A percentile compares a stretch with the other conserved stretches of the same genome.
Evolutionary conservation across 345 rosid species (phyloP).

Genomic region (Acer campestre): DNA sequence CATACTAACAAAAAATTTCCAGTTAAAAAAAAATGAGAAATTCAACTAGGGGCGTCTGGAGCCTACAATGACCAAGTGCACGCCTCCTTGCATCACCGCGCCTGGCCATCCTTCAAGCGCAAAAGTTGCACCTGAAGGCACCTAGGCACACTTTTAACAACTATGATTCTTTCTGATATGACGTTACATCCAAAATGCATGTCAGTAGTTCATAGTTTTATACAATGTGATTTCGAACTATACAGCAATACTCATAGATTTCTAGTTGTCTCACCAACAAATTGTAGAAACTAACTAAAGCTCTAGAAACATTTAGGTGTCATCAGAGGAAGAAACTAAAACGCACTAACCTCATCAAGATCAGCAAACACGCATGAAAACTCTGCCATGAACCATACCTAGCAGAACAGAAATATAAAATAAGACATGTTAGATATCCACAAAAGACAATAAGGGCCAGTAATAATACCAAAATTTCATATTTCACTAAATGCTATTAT

Average conservation of each 20-base stretch:
- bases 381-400: slow-evolving; percentile 95
- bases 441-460: not conserved
- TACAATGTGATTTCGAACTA: not conserved
- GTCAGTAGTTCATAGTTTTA: not conserved
- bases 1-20: too few species aligned
- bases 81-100: too few species aligned
- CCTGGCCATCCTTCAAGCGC: too few species aligned
- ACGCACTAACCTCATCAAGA: slow-evolving; percentile 71
- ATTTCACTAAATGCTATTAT: not conserved
- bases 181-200: not conserved
- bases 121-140: too few species aligned
- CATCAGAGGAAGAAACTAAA: not conserved
- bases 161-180: not conserved
- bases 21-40: too few species aligned
- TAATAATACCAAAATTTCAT: not conserved
- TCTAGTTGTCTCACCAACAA: not conserved
- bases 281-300: not conserved
- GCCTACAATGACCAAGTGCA: too few species aligned
- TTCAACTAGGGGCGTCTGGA: too few species aligned
- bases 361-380: slow-evolving; percentile 72
- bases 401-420: slow-evolving; percentile 21
- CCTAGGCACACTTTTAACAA: too few species aligned
- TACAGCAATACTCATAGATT: not conserved
- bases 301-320: slow-evolving; percentile 1
- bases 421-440: slow-evolving; percentile 2